Evolutionary conservation across 2,329 filamentous ascomycete species (phyloP).

Genomic region (Fusarium tuaranense): DNA sequence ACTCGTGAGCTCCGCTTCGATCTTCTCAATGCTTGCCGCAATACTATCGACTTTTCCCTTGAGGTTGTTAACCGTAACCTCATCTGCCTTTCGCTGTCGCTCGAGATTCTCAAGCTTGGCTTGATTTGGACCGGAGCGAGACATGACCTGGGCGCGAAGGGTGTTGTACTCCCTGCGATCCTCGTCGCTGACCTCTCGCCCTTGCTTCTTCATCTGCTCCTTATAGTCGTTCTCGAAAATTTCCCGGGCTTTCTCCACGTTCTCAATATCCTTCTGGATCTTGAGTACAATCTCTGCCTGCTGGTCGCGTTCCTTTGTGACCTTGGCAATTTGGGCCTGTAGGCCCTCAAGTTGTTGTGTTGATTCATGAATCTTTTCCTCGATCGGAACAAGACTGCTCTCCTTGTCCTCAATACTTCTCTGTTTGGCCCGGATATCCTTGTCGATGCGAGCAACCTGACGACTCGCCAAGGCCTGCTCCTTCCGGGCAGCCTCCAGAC

Average conservation of each 20-base stretch:
- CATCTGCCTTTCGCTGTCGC: constrained; percentile 90
- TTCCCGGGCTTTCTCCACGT: constrained; percentile 89
- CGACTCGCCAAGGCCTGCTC: constrained; percentile 83
- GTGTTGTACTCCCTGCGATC: constrained; percentile 92
- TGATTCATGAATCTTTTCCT: constrained; percentile 90
- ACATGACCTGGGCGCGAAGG: constrained; percentile 86
- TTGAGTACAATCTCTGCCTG: constrained; percentile 77
- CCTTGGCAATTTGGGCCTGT: constrained; percentile 74
- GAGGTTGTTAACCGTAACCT: constrained; percentile 89
- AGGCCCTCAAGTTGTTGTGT: constrained; percentile 76
- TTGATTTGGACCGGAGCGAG: constrained; percentile 83
- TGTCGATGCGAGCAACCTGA: constrained; percentile 85
- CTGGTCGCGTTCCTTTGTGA: constrained; percentile 80
- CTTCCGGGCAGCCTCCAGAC: constrained; percentile 83
- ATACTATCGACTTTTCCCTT: constrained; percentile 88
- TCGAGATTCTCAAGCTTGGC: constrained; percentile 86
- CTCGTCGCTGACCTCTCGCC: constrained; percentile 84
- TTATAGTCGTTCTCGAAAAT: constrained; percentile 91
- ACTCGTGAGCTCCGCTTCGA: constrained; percentile 76
- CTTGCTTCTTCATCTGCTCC: constrained; percentile 86
- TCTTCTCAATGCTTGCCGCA: constrained; percentile 78
- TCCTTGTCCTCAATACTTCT: constrained; percentile 88
- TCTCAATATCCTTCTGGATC: constrained; percentile 81
- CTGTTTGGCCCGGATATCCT: constrained; percentile 85
- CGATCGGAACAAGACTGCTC: constrained; percentile 86